Evolutionary conservation across 1,284 basidiomycete genomes (phyloP), one percentile per base, ranked within the genome.

Genomic region (Moesziomyces sp.): DNA sequence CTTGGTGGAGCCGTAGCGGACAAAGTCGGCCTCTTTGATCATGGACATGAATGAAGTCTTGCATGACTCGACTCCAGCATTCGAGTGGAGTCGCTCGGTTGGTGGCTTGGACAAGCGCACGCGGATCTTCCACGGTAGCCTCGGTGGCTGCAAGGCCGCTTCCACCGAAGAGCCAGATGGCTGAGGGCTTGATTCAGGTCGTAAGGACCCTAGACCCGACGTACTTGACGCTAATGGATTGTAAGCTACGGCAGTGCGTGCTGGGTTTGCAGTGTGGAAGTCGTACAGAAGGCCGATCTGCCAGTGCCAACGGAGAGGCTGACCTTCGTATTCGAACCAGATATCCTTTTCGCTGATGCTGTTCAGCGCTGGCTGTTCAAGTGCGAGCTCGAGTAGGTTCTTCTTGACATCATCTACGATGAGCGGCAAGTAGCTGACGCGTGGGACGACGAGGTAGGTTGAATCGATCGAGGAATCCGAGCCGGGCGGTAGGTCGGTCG

Each of bases 11-110:
- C 79, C 79, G 40, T 71, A 77, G 13, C 78, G 73, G 2, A 81
- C 78, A 62, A 80, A 80, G 64, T 81, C 79, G 28, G 79, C 78
- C 50, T 80, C 78, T 35, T 81, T 81, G 64, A 80, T 64, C 72
- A 75, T 74, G 26, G 72, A 73, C 79, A 81, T 81, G 64, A 79
- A 81, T 28, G 60, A 68, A 7, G 70, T 65, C 45, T 76, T 66
- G 70, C 76, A 75, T 6, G 63, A 61, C 46, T 74, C 73, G 16
- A 78, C 51, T 6, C 72, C 64, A 4, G 68, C 50, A 28, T 75
- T 68, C 42, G 68, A 70, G 47, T 74, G 74, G 6, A 80, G 60
- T 52, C 74, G 74, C 18, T 76, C 77, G 7, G 60, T 44, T 1
- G 79, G 79, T 18, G 70, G 76, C n/a, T 76, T 72, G 6, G 61